Conservation (phyloP, 2,329 filamentous ascomycete species). For the Colletotrichum kahawae region DNA sequence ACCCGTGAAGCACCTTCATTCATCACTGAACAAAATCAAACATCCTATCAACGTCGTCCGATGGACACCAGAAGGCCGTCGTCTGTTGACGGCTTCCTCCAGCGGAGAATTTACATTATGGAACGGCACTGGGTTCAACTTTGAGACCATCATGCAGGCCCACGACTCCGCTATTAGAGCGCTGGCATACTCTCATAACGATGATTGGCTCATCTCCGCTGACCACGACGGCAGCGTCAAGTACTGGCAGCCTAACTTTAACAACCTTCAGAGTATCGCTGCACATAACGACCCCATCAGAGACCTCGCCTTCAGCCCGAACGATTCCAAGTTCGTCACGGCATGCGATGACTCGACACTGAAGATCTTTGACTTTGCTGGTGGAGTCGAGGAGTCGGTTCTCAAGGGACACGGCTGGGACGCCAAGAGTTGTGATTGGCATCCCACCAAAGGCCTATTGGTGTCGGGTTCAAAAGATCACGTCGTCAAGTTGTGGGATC, state of each 20-base stretch:
- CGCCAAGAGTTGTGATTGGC: conserved; percentile 96
- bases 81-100: conserved; percentile 89
- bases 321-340: conserved; percentile 94
- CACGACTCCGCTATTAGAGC: conserved; percentile 88
- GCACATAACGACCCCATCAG: conserved; percentile 90
- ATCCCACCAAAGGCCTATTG: conserved; percentile 90
- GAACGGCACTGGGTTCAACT: conserved; percentile 99
- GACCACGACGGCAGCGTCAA: conserved; percentile 96
- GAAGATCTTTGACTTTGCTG: conserved; percentile 96
- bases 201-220: conserved; percentile 95
- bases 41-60: conserved; percentile 96
- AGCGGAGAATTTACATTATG: conserved; percentile 98
- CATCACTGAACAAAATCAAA: conserved; percentile 98
- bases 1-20: conserved; percentile 93
- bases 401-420: conserved; percentile 98
- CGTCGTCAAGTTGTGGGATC: conserved; percentile 97
- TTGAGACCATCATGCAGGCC: conserved; percentile 98
- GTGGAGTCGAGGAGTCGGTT: conserved; percentile 80
- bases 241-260: conserved; percentile 99
- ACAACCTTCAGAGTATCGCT: conserved; percentile 94
- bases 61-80: conserved; percentile 95
- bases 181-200: conserved; percentile 88
- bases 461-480: conserved; percentile 98
- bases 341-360: conserved; percentile 92
- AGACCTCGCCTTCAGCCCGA: conserved; percentile 91